Evolutionary conservation across 2,329 filamentous ascomycete genomes (phyloP), one percentile per base, ranked within the genome.

Genomic region (Eutypella sp.): DNA sequence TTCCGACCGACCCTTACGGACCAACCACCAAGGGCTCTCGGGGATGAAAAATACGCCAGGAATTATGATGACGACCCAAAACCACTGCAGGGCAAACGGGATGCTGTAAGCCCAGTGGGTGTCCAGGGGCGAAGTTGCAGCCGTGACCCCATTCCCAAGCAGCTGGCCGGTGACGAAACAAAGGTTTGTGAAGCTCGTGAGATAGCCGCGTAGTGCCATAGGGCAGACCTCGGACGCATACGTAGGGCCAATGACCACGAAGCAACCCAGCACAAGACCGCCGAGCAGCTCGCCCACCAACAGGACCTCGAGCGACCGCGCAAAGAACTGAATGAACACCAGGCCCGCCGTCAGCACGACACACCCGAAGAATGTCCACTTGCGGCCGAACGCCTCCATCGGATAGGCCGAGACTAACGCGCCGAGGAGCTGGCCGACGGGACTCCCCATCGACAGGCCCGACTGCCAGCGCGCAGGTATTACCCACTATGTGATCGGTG

Each of bases 241-340:
- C 0, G 79, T 74, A 0, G 80, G 74, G 0, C 74, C 74, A 44
- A 76, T 76, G 22, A 80, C 75, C 5, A 78, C 78, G 57, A 80
- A 84, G 44, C 75, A 78, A 3, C 79, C 80, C n/a, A 81, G 69
- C 1, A 83, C 75, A 6, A 83, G 66, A 1, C 82, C 81, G 20
- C 76, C 75, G 0, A 85, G 67, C 2, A 85, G 66, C 66, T 84
- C 79, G 23, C 79, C 78, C 2, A 76, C 76, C n/a, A 82, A 72
- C 2, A 84, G 67, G 11, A 76, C 73, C 7, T 70, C 56, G 11
- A 82, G 67, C 1, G 73, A 76, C 2, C 73, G 71, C 11, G 79
- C 78, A 54, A 82, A 84, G 66, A 83, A 82, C 51, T 82, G 78
- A 45, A 83, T 74, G 58, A 82, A 83, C 47, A 84, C 73, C 34